Conservation (phyloP, 1,139 yeast species). For the Magnusiomyces fungicola region DNA sequence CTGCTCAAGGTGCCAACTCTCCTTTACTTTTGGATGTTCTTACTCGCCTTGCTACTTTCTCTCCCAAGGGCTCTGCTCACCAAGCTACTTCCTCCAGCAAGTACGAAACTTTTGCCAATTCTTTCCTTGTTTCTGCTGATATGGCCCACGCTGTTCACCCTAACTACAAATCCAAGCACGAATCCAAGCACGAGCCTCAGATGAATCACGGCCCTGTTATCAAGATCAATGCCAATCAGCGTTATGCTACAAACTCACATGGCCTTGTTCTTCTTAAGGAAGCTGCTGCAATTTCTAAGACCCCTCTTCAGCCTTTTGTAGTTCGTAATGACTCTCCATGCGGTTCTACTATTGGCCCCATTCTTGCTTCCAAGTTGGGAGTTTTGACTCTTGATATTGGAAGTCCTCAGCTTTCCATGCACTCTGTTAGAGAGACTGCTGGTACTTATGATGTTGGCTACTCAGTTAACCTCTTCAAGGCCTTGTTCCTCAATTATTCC, state of each 20-base stretch:
- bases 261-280: conserved; percentile 75
- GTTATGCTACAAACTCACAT: conserved; percentile 89
- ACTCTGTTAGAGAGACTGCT: conserved; percentile 89
- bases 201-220: conserved; percentile 88
- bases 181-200: conserved; percentile 67
- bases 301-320: conserved; percentile 58
- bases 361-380: conserved; percentile 81
- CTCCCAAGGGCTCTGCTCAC: conserved; percentile 33
- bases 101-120: conserved; percentile 65
- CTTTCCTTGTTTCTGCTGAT: conserved; percentile 87
- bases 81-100: conserved; percentile 33
- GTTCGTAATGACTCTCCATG: conserved; percentile 90
- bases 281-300: conserved; percentile 56
- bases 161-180: conserved; percentile 72
- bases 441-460: conserved; percentile 68
- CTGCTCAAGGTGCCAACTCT: conserved; percentile 97
- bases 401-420: conserved; percentile 93
- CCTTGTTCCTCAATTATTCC: conserved; percentile 40
- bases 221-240: conserved; percentile 89
- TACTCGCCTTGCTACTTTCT: conserved; percentile 51
- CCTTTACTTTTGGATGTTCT: conserved; percentile 76
- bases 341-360: conserved; percentile 96
- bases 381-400: conserved; percentile 87
- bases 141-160: conserved; percentile 98
- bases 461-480: conserved; percentile 53